Percentiles rank a stretch among this genome's conserved stretches.
Evolutionary conservation across 2,329 filamentous ascomycete genomes (phyloP).

Genomic region (Aspergillus sp.): DNA sequence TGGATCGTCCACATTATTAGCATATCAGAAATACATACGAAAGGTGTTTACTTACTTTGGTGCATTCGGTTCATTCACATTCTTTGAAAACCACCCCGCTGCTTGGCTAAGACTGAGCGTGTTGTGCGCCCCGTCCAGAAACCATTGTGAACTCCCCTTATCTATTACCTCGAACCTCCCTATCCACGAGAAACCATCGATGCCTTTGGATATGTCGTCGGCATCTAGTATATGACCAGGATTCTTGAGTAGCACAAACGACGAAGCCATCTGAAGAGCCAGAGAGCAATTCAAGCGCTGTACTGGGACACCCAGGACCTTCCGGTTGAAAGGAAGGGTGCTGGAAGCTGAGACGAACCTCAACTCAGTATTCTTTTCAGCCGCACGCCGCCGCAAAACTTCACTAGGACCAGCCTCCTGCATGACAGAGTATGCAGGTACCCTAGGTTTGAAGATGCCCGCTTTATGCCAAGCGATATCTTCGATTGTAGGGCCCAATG

Average conservation of each 20-base stretch:
- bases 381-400: slow-evolving; percentile 45
- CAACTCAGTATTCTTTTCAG: slow-evolving; percentile 45
- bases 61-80: neutral
- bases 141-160: slow-evolving; percentile 24
- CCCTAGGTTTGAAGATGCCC: slow-evolving; percentile 58
- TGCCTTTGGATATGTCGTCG: slow-evolving; percentile 17
- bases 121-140: slow-evolving; percentile 39
- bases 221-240: slow-evolving; percentile 8
- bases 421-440: slow-evolving; percentile 50
- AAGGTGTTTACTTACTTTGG: slow-evolving; percentile 4
- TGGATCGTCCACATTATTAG: slow-evolving; percentile 3
- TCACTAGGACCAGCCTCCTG: slow-evolving; percentile 42
- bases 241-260: slow-evolving; percentile 16
- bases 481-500: slow-evolving; percentile 54
- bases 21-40: neutral
- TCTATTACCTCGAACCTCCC: slow-evolving; percentile 28
- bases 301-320: slow-evolving; percentile 16
- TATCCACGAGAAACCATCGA: slow-evolving; percentile 22
- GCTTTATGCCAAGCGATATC: slow-evolving; percentile 68
- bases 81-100: slow-evolving; percentile 31
- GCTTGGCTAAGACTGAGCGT: slow-evolving; percentile 32
- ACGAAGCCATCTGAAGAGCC: slow-evolving; percentile 16
- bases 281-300: slow-evolving; percentile 28
- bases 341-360: slow-evolving; percentile 30
- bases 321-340: slow-evolving; percentile 10